Evolutionary conservation across 78 protist genomes (phyloP), one percentile per base, ranked within the genome.

Genomic region (Protostelium mycophagum): DNA sequence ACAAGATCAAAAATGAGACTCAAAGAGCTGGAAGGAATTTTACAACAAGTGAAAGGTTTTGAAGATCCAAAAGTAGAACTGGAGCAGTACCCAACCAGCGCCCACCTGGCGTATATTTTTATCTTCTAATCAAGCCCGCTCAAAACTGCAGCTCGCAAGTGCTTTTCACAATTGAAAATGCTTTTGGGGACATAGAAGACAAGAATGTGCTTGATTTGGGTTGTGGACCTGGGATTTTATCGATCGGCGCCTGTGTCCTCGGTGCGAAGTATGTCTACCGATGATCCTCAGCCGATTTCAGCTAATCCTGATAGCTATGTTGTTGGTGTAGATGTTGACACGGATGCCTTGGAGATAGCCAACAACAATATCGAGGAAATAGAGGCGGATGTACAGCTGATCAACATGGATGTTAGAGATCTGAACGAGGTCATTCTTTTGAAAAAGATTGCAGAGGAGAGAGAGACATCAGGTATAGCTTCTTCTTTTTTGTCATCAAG

Each of bases 21-120:
- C 63, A 39, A 36, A 31, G 89, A 92, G 34, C 35, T 92, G 0
- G 95, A 92, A 63, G 35, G 83, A 0, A 31, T 1, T n/a, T 85
- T 92, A 35, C 88, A 63, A 83, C n/a, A 73, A n/a, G 51, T 89
- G 36, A 84, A 86, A 1, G 31, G 63, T 37, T 92, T 92, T 31
- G 84, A 0, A 0, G 0, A 0, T 34, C 95, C 95, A 1, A 85
- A 90, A 51, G 35, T 91, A 0, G 86, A 83, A 51, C 91, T 95
- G 0, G 97, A 95, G 89, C 97, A 95, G 86, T 95, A 95, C 87
- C 93, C 94, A 28, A 95, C 97, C 34, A 86, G 89, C 0, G 87
- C 95, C 0, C 91, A 93, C 83, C 28, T 95, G 0, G 97, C 96
- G 31, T 63, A 16, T 23, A 16, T 16, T 16, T 25, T 36, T 35